Percentiles rank a stretch among this genome's conserved stretches.
These are phyloP conservation scores for Neospermospora avenae DNA, from an alignment of 2,329 filamentous ascomycete species.

Conservation along the genomic window DNA sequence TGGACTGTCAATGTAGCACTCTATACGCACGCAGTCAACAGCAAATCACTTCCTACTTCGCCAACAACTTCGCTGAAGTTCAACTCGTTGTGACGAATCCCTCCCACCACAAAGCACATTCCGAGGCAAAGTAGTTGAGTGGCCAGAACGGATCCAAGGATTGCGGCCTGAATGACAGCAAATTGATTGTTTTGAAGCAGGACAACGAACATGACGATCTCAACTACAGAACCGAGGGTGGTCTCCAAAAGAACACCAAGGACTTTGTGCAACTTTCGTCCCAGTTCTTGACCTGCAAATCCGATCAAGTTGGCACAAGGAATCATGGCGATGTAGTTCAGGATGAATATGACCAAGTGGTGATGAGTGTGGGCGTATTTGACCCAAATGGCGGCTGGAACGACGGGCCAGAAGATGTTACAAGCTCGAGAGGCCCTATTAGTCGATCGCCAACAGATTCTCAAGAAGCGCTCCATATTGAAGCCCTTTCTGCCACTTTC, in stretches of 20 bases:
- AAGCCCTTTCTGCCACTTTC: conserved; percentile 68
- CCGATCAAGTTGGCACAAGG: conserved; percentile 73
- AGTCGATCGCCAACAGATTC: conserved; percentile 61
- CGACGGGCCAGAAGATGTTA: conserved; percentile 73
- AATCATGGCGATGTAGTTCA: conserved; percentile 75
- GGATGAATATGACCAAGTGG: conserved; percentile 63
- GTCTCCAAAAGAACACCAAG: conserved; percentile 60
- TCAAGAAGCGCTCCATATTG: conserved; percentile 60
- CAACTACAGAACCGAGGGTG: conserved; percentile 70
- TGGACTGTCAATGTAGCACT: background rate
- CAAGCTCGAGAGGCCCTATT: conserved; percentile 61
- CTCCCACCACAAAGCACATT: conserved; percentile 75
- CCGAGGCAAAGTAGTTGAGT: conserved; percentile 80
- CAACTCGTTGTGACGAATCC: conserved; percentile 64
- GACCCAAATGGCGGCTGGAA: conserved; percentile 68
- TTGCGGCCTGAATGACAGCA: conserved; percentile 77
- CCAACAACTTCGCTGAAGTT: conserved; percentile 72
- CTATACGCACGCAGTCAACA: conserved; percentile 70
- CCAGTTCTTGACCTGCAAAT: conserved; percentile 69
- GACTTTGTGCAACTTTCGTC: conserved; percentile 73
- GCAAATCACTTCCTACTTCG: conserved; percentile 73
- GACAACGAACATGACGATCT: conserved; percentile 80
- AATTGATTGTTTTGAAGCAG: conserved; percentile 56
- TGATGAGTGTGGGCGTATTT: conserved; percentile 52
- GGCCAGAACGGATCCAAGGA: conserved; percentile 78